Base-by-base conservation (phyloP, 2,329 filamentous ascomycete species). In the Exophiala calicioides region DNA sequence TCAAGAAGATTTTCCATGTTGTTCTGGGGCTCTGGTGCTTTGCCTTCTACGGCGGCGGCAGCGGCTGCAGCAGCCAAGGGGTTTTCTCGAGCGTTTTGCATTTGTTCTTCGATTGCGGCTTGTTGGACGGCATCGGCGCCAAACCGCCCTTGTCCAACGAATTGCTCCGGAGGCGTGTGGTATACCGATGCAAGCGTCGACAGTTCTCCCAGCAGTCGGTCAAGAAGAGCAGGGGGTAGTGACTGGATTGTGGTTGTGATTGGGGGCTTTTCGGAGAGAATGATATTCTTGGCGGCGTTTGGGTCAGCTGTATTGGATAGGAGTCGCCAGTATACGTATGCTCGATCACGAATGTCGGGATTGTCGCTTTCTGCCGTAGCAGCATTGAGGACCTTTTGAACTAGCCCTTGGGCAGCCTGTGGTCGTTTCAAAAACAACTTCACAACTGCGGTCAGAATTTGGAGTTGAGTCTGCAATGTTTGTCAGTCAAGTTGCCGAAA, bases 341-440 rank as follows among this genome's bases (percentile, higher is more conserved):
- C 93, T 69, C 93, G 82, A 68, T 98, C 93, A 59, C 93, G 85
- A 59, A 97, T 94, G 70, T 98, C 93, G 0, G 93, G 91, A 65
- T 98, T 98, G 67, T 98, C 93, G 62, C 90, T 95, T 62, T 97
- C 90, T 31, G 86, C 86, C 5, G 93, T 98, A 21, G 93, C 91
- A 27, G 85, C 80, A 68, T 97, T 90, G 18, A 98, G 78, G 12
- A 98, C 90, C 66, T 94, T 95, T 63, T 96, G 90, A 1, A 98
- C 91, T 2, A 98, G 76, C 1, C 82, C 82, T 70, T 97, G 91
- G 45, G 87, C 91, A 64, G 87, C 90, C 61, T 93, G 86, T 2
- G 93, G 93, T 70, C 95, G 94, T 72, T 98, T 97, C 56, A 98
- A 71, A 76, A 97, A 98, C 23, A 98, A 79, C 68, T 98, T 98